Percentiles rank a stretch among this genome's conserved stretches.
Evolutionary conservation across 768 basidiomycete species (phyloP).

Genomic region (Sutorius australiensis): DNA sequence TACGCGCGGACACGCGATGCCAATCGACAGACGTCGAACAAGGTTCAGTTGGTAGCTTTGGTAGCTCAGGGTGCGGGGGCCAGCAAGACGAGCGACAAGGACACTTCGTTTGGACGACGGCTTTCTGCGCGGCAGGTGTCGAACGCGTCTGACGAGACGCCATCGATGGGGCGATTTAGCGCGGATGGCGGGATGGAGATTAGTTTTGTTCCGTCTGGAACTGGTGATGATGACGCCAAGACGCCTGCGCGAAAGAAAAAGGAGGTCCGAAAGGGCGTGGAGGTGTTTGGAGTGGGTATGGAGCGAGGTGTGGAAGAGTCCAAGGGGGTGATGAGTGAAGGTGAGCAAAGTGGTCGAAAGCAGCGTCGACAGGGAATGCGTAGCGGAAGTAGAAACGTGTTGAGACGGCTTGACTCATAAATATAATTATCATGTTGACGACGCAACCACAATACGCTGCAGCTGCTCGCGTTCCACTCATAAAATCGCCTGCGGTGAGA

Average conservation of each 20-base stretch:
- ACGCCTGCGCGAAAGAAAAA: constrained; percentile 32
- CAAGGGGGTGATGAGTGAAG: constrained; percentile 49
- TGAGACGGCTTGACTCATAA: constrained; percentile 38
- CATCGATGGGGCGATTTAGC: constrained; percentile 22
- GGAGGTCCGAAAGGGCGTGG: constrained; percentile 55
- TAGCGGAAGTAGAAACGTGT: constrained; percentile 88
- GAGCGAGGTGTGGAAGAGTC: constrained; percentile 67
- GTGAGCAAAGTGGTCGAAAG: constrained; percentile 74
- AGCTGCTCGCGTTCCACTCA: constrained; percentile 74
- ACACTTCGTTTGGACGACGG: constrained; percentile 71
- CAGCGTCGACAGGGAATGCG: constrained; percentile 73
- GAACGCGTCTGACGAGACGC: constrained; percentile 8
- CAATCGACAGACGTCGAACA: constrained; percentile 41
- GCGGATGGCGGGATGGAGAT: constrained; percentile 76
- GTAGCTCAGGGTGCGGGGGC: constrained; percentile 39
- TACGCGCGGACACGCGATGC: constrained; percentile 39
- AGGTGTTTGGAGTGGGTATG: constrained; percentile 84
- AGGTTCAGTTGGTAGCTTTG: constrained; percentile 65
- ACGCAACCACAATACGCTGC: constrained; percentile 71
- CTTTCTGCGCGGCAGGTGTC: constrained; percentile 33
- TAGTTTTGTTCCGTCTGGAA: constrained; percentile 67
- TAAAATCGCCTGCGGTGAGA: constrained; percentile 88
- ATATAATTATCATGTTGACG: background rate
- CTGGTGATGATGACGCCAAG: constrained; percentile 11
- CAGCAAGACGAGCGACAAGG: constrained; percentile 38